Conservation (phyloP, 495 filamentous ascomycete genomes). For the Annulohypoxylon maeteangense region DNA sequence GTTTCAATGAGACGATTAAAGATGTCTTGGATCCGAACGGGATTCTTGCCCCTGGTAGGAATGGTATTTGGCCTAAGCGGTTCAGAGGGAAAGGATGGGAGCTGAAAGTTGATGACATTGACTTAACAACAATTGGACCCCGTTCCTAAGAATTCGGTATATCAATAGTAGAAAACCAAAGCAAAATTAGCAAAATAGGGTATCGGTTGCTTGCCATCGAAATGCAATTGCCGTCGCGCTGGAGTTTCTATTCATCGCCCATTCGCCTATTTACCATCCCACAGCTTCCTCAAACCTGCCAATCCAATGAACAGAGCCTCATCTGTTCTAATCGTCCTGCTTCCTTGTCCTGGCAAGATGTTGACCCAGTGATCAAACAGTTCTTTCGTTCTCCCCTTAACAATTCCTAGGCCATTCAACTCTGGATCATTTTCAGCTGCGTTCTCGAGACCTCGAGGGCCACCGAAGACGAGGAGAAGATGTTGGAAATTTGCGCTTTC, state of each 20-base stretch:
- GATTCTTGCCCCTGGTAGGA: constrained; percentile 61
- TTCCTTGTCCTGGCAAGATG: constrained; percentile 76
- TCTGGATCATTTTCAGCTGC: constrained; percentile 72
- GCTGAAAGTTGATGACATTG: constrained; percentile 41
- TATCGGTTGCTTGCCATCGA: constrained; percentile 37
- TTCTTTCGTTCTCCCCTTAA: constrained; percentile 64
- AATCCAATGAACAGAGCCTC: constrained; percentile 79
- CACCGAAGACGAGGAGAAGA: constrained; percentile 76
- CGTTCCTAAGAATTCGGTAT: constrained; percentile 14
- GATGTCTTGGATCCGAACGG: constrained; percentile 63
- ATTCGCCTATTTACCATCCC: constrained; percentile 49
- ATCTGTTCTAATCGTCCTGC: constrained; percentile 79
- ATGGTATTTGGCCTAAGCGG: constrained; percentile 61
- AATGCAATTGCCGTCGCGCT: neutral
- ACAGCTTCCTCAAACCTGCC: constrained; percentile 66
- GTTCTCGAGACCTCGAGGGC: constrained; percentile 75
- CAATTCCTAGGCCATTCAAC: constrained; percentile 65
- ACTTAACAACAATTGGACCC: constrained; percentile 37
- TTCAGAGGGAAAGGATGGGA: constrained; percentile 59
- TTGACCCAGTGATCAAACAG: constrained; percentile 85
- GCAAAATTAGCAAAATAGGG: constrained; percentile 16
- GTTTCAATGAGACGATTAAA: constrained; percentile 63
- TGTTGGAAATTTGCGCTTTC: constrained; percentile 65
- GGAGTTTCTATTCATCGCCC: neutral
- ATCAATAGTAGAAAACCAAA: constrained; percentile 12